phyloP scores from a whole-genome alignment of 768 basidiomycete genomes.

The Suillus americanus region DNA sequence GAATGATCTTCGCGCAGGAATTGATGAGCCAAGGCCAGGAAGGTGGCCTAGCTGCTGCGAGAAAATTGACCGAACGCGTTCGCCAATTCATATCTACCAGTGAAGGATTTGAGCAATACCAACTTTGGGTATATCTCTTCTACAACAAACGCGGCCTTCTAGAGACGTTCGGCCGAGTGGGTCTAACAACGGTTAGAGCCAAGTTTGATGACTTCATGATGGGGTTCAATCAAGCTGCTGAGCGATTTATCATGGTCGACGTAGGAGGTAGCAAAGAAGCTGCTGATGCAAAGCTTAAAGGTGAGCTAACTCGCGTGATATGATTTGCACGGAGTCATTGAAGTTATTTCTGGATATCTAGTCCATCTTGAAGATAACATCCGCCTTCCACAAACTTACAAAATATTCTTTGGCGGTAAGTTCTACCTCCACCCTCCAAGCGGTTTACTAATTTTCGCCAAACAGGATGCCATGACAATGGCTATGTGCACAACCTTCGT shows the following conservation, averaged over 20 bases:
- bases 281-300: constrained; percentile 75
- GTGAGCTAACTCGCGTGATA: constrained; percentile 31
- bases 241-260: constrained; percentile 68
- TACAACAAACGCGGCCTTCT: constrained; percentile 60
- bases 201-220: constrained; percentile 64
- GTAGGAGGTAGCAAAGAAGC: constrained; percentile 73
- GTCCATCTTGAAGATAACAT: constrained; percentile 41
- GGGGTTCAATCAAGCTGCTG: constrained; percentile 70
- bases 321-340: neutral
- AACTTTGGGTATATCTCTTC: constrained; percentile 64
- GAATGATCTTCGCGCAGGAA: constrained; percentile 54
- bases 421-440: constrained; percentile 9
- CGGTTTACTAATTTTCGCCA: neutral
- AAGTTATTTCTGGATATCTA: constrained; percentile 17
- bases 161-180: constrained; percentile 43
- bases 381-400: constrained; percentile 60
- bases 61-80: constrained; percentile 38
- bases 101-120: constrained; percentile 32
- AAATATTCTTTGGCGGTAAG: constrained; percentile 67
- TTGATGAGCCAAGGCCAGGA: constrained; percentile 53
- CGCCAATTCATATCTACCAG: constrained; percentile 20
- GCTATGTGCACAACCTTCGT: constrained; percentile 62
- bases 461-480: constrained; percentile 71
- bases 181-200: constrained; percentile 32
- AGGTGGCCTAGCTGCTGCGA: constrained; percentile 59